Evolutionary conservation across 768 basidiomycete species (phyloP).

Genomic region (Russula foetens): DNA sequence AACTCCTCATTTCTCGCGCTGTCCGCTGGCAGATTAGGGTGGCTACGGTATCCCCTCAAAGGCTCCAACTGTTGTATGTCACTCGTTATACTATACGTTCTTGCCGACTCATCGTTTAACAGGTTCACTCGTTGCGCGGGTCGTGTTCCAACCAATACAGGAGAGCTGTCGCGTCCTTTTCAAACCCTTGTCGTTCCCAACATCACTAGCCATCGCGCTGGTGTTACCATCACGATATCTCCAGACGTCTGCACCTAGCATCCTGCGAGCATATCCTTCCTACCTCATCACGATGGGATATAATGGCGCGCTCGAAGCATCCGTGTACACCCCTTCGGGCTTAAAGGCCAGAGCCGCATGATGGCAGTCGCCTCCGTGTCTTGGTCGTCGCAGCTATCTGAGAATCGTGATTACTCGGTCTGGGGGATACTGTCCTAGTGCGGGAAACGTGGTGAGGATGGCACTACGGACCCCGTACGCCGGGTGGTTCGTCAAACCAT

Average conservation of each 20-base stretch:
- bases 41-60: conserved; percentile 92
- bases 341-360: conserved; percentile 71
- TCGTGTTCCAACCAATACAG: conserved; percentile 93
- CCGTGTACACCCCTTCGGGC: conserved; percentile 62
- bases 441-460: conserved; percentile 68
- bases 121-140: conserved; percentile 90
- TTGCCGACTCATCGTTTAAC: neutral
- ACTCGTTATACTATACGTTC: neutral
- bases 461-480: conserved; percentile 55
- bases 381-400: conserved; percentile 45
- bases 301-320: conserved; percentile 90
- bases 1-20: conserved; percentile 74
- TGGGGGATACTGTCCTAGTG: conserved; percentile 64
- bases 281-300: conserved; percentile 86
- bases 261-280: conserved; percentile 74
- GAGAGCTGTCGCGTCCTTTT: conserved; percentile 88
- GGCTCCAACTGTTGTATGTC: conserved; percentile 87
- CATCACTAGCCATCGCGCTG: conserved; percentile 52
- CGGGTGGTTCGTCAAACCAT: conserved; percentile 39
- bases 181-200: conserved; percentile 32
- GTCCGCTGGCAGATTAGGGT: conserved; percentile 80
- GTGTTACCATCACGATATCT: conserved; percentile 66
- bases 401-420: conserved; percentile 35
- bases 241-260: conserved; percentile 67
- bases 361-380: conserved; percentile 69